Evolutionary conservation across 2,329 filamentous ascomycete species (phyloP).

Genomic region (Tolypocladium ovalisporum): DNA sequence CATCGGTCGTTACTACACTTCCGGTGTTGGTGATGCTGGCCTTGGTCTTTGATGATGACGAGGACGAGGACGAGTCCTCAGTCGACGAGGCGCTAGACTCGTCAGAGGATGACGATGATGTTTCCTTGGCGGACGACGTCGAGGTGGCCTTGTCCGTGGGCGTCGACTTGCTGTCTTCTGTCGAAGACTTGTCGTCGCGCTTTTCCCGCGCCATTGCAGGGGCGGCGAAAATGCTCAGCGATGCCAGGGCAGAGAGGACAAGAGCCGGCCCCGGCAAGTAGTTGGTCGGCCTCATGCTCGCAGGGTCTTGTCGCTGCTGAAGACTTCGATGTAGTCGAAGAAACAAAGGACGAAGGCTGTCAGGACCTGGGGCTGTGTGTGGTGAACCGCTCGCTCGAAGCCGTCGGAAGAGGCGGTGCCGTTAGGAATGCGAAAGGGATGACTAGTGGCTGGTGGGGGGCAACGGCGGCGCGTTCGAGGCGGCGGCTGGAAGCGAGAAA

Average conservation of each 20-base stretch:
- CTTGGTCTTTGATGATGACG: not conserved
- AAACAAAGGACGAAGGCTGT: not conserved
- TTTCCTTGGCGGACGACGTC: not conserved
- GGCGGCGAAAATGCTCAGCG: slow-evolving; percentile 16
- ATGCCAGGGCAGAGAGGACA: slow-evolving; percentile 15
- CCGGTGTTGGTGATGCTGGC: slow-evolving; percentile 11
- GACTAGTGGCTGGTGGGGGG: not conserved
- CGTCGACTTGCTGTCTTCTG: slow-evolving; percentile 2
- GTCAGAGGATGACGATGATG: not conserved
- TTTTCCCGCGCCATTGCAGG: slow-evolving; percentile 21
- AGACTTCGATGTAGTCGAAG: not conserved
- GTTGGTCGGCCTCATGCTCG: slow-evolving; percentile 16
- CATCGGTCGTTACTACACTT: not conserved
- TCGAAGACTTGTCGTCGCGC: slow-evolving; percentile 5
- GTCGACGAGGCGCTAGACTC: not conserved
- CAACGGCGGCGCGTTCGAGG: not conserved
- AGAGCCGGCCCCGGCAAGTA: slow-evolving; percentile 14
- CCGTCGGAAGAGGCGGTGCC: not conserved
- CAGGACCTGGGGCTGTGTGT: not conserved
- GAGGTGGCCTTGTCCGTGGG: not conserved
- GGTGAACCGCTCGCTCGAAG: not conserved
- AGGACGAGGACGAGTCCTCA: not conserved
- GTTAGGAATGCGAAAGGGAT: not conserved
- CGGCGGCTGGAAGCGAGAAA: not conserved
- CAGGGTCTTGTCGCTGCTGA: not conserved